Conservation (phyloP, 148 eudicot species). For the Camellia japonica region DNA sequence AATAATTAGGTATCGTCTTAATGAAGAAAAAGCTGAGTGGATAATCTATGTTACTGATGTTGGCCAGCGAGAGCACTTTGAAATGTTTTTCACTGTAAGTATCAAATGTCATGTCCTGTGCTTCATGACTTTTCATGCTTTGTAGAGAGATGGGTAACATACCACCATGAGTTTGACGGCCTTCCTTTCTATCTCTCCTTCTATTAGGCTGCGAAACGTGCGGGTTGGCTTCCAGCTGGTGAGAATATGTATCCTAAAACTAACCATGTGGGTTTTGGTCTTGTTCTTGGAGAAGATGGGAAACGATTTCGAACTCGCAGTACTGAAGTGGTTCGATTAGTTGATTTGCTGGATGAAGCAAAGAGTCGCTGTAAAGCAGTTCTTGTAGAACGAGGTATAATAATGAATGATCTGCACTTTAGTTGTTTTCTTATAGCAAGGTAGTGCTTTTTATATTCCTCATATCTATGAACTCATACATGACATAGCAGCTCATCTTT, state of each 20-base stretch:
- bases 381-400: slow-evolving; percentile 70
- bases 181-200: not conserved
- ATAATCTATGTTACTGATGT: slow-evolving; percentile 91
- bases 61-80: slow-evolving; percentile 97
- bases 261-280: slow-evolving; percentile 95
- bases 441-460: not conserved
- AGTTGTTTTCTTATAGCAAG: not conserved
- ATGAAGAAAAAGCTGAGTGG: slow-evolving; percentile 96
- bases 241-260: slow-evolving; percentile 66
- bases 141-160: not conserved
- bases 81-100: slow-evolving; percentile 86
- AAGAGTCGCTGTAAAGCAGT: slow-evolving; percentile 69
- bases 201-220: slow-evolving; percentile 75
- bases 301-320: slow-evolving; percentile 90
- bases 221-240: slow-evolving; percentile 89
- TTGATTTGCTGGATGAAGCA: slow-evolving; percentile 96
- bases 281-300: slow-evolving; percentile 94
- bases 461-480: not conserved
- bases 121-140: not conserved
- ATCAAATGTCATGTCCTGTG: slow-evolving; percentile 2
- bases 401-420: not conserved
- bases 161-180: not conserved
- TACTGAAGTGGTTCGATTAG: slow-evolving; percentile 76
- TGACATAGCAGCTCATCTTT: not conserved
- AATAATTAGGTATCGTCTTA: slow-evolving; percentile 82